A percentile compares a stretch with the other conserved stretches of the same genome.
These are phyloP conservation scores for Ophiostoma sp. DNA, from an alignment of 2,329 filamentous ascomycete species.

Conservation along the genomic window DNA sequence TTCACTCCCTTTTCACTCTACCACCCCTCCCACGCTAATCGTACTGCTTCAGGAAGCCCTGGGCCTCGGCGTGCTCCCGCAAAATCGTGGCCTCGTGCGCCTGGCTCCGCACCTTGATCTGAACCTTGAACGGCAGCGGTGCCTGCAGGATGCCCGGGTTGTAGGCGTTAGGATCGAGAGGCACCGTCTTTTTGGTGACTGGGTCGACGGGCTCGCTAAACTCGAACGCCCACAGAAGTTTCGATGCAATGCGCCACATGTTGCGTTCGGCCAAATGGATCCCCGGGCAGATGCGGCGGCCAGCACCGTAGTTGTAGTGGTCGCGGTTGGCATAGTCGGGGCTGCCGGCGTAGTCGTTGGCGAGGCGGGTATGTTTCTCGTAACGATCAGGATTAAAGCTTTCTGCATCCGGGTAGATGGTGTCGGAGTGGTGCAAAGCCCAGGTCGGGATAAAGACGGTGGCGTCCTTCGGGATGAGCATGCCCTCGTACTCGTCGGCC, in stretches of 20 bases:
- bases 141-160: neutral
- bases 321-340: neutral
- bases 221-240: neutral
- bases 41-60: neutral
- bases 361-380: neutral
- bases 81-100: neutral
- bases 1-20: too few species aligned
- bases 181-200: neutral
- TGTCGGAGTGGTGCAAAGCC: neutral
- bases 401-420: neutral
- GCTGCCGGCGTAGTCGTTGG: conserved; percentile 1
- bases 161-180: neutral
- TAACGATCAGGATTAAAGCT: neutral
- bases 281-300: conserved; percentile 3
- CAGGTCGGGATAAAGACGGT: neutral
- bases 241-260: neutral
- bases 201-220: neutral
- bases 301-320: neutral
- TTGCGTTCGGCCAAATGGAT: neutral
- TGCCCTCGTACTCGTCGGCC: conserved; percentile 2
- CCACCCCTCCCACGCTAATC: neutral
- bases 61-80: neutral
- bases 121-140: neutral
- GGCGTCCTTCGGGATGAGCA: neutral
- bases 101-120: neutral